Evolutionary conservation across 1,139 yeast species (phyloP).

Genomic region (Taphrina pruni): DNA sequence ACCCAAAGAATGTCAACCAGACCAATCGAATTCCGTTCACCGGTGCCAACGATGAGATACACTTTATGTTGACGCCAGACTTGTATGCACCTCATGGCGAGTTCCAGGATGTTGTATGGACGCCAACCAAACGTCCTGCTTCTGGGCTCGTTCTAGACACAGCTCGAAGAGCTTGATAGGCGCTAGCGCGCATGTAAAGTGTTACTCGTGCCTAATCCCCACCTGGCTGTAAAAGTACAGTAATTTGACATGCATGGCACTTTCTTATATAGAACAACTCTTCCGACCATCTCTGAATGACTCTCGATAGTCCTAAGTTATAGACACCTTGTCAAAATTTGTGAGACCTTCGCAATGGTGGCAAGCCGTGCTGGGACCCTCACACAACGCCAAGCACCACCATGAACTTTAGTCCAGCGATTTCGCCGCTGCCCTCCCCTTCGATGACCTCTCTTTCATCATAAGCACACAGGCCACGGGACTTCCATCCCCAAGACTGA

Average conservation of each 20-base stretch:
- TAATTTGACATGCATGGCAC: too few species aligned
- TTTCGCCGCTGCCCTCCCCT: constrained; percentile 51
- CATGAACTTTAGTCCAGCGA: constrained; percentile 57
- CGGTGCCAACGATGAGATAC: constrained; percentile 2
- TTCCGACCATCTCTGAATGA: neutral
- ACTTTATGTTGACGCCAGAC: constrained; percentile 10
- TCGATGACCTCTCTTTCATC: constrained; percentile 33
- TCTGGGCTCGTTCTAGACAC: constrained; percentile 5
- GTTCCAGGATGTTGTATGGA: constrained; percentile 7
- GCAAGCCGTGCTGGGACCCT: neutral
- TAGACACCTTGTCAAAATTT: neutral
- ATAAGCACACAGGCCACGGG: constrained; percentile 56
- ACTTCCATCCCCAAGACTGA: constrained; percentile 66
- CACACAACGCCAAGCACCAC: constrained; percentile 58
- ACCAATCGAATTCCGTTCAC: constrained; percentile 1
- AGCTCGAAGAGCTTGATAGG: neutral
- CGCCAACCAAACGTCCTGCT: constrained; percentile 8
- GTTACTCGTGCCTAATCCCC: too few species aligned
- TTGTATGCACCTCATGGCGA: constrained; percentile 3
- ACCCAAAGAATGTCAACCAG: neutral
- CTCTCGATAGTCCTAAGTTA: neutral
- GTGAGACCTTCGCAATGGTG: neutral
- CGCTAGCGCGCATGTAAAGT: too few species aligned
- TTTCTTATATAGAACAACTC: too few species aligned
- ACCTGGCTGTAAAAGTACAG: too few species aligned